Evolutionary conservation across 306 rosid species (phyloP), one percentile per base, ranked within the genome.

Genomic region (Ceratonia siliqua): DNA sequence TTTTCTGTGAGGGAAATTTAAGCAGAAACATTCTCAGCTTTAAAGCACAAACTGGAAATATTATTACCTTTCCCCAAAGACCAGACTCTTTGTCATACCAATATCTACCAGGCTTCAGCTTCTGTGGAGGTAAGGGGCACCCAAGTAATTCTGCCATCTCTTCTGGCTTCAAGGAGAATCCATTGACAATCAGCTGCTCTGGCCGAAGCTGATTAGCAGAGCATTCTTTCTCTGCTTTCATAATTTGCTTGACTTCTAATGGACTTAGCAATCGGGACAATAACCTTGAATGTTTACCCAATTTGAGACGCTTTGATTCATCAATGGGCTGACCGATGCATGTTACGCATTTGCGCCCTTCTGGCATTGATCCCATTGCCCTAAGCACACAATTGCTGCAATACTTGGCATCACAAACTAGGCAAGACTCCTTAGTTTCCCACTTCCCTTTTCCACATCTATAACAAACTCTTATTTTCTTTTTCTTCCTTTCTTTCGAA

Each of bases 31-130:
- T 63, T 20, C 42, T 24, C 45, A 50, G 36, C 54, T 73, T 50
- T n/a, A 76, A 30, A 66, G 71, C 57, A 76, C 33, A 67, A 65
- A 53, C 38, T 33, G 20, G 66, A 33, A 42, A 61, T 69, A 81
- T 46, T 58, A 84, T 82, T 80, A 95, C 99, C 97, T 92, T 92
- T 86, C 99, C 98, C 98, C 98, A 95, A 32, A 85, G 84, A 73
- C 97, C 99, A 24, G 99, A 95, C 81, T 95, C 99, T 85, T 95
- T 95, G 87, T 95, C 99, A 57, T 95, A 95, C 99, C 98, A 95
- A 80, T 95, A 95, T 87, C 90, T 87, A 74, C 99, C 98, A 30
- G 99, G 99, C 87, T 92, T 92, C 81, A 95, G 78, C 78, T 92
- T 95, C 50, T 80, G 80, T 0, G 99, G 98, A 72, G 97, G 96